Base-by-base conservation (phyloP, 1,284 basidiomycete species). In the Fomitopsis palustris region DNA sequence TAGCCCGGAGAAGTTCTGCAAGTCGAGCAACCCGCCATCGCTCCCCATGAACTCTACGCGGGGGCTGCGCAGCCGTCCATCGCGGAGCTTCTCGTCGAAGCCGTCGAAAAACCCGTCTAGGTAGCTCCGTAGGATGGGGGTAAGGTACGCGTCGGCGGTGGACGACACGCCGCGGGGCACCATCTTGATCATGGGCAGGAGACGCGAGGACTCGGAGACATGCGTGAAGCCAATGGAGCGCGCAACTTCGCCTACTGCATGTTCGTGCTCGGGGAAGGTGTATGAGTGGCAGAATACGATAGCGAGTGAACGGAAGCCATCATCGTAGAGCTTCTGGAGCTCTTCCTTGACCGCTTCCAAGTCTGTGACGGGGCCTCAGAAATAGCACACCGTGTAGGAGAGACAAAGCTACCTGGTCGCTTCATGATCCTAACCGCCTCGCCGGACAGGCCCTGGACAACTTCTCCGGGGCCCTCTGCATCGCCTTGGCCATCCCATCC, bases 101-200 rank as follows among this genome's bases (percentile, higher is more conserved):
- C 95, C 95, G 33, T 76, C 74, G 75, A 95, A 97, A 79, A 98
- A 97, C 0, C 94, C 93, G 64, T 95, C 88, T n/a, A 98, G 82
- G 69, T 98, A 98, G 31, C 85, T 81, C 23, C 83, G 78, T 37
- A 98, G 75, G 52, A 97, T 91, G 1, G 96, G 96, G 0, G 96
- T 98, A 31, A 98, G 85, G 72, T 99, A 99, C 1, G 96, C 97
- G 67, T 99, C 96, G 0, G 95, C 96, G 0, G 95, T 97, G 0
- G 93, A 88, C 0, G 93, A 96, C 3, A 92, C 88, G 0, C 95
- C 96, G 5, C 96, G 88, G 0, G 95, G 90, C 4, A 98, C 93
- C 82, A 97, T 91, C 74, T 93, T 93, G 77, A 97, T 96, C 93
- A 96, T 96, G 2, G 96, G 92, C 57, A 95, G 84, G 8, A 98